A percentile compares a stretch with the other conserved stretches of the same genome.
Evolutionary conservation across 2,329 filamentous ascomycete genomes (phyloP).

Genomic region (Arthrobotrys sinensis): DNA sequence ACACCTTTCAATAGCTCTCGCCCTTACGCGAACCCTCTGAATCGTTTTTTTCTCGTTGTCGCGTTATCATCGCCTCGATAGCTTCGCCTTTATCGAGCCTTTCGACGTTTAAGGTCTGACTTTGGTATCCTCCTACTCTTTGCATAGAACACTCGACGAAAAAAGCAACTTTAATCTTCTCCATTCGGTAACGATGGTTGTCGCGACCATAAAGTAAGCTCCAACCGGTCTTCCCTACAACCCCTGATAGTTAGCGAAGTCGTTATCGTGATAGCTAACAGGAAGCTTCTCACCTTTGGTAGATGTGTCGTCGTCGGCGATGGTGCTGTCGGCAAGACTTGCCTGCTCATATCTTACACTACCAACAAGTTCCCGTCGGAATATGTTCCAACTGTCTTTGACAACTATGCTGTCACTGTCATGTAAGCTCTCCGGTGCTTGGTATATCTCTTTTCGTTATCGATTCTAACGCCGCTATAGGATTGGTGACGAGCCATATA

Average conservation of each 20-base stretch:
- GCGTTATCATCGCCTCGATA: conserved; percentile 40
- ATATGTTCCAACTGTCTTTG: conserved; percentile 99
- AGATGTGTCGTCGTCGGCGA: conserved; percentile 99
- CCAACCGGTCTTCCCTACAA: conserved; percentile 14
- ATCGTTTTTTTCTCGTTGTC: conserved; percentile 29
- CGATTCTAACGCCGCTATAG: conserved; percentile 69
- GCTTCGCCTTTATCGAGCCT: conserved; percentile 28
- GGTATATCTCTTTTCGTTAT: background rate
- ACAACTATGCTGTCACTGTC: conserved; percentile 99
- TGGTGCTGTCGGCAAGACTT: conserved; percentile 99
- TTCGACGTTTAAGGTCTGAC: conserved; percentile 14
- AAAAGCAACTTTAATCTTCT: conserved; percentile 50
- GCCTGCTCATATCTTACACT: conserved; percentile 98
- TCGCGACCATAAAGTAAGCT: conserved; percentile 76
- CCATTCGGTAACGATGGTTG: conserved; percentile 70
- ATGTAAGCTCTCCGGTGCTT: conserved; percentile 80
- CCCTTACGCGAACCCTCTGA: conserved; percentile 34
- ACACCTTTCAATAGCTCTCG: conserved; percentile 34
- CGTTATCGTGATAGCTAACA: conserved; percentile 38
- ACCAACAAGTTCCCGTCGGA: conserved; percentile 99
- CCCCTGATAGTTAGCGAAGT: conserved; percentile 22
- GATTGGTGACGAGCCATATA: conserved; percentile 99
- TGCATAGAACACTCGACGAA: conserved; percentile 50
- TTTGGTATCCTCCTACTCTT: conserved; percentile 35
- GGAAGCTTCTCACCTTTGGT: conserved; percentile 22